Evolutionary conservation across 1,284 basidiomycete species (phyloP).

Genomic region (Puccinia novopanici): DNA sequence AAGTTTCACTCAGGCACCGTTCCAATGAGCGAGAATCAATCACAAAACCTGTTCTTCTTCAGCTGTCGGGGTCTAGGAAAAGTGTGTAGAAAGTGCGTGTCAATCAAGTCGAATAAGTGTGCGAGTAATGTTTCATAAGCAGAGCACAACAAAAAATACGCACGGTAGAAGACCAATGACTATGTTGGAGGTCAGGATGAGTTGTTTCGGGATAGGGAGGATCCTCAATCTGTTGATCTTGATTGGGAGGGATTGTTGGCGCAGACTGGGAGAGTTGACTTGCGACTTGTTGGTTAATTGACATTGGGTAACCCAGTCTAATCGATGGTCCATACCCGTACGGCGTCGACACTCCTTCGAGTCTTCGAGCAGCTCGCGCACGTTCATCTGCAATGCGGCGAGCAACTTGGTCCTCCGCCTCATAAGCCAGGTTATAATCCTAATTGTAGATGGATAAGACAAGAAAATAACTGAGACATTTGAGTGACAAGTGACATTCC

Average conservation of each 20-base stretch:
- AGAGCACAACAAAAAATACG: constrained; percentile 1
- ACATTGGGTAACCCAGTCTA: background rate
- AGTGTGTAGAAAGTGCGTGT: background rate
- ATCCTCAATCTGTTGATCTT: constrained; percentile 30
- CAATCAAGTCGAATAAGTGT: constrained; percentile 3
- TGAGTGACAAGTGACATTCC: background rate
- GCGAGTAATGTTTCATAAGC: background rate
- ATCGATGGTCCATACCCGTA: constrained; percentile 32
- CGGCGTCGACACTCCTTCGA: constrained; percentile 50
- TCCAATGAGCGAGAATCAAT: background rate
- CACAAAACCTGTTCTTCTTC: constrained; percentile 3
- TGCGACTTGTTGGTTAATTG: background rate
- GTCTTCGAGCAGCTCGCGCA: constrained; percentile 45
- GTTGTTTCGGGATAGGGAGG: background rate
- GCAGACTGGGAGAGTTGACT: background rate
- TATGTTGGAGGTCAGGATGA: constrained; percentile 32
- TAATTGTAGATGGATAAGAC: constrained; percentile 11
- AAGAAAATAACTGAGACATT: background rate
- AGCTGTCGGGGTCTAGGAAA: constrained; percentile 40
- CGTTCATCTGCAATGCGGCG: constrained; percentile 49
- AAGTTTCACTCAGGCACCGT: too few relatives aligned
- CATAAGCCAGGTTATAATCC: constrained; percentile 51
- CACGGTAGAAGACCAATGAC: constrained; percentile 49
- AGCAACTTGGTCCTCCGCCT: constrained; percentile 46
- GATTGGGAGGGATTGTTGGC: constrained; percentile 18